Percentiles rank a stretch among this genome's conserved stretches.
Evolutionary conservation across 2,329 filamentous ascomycete genomes (phyloP).

Genomic region (Paramyrothecium roridum): DNA sequence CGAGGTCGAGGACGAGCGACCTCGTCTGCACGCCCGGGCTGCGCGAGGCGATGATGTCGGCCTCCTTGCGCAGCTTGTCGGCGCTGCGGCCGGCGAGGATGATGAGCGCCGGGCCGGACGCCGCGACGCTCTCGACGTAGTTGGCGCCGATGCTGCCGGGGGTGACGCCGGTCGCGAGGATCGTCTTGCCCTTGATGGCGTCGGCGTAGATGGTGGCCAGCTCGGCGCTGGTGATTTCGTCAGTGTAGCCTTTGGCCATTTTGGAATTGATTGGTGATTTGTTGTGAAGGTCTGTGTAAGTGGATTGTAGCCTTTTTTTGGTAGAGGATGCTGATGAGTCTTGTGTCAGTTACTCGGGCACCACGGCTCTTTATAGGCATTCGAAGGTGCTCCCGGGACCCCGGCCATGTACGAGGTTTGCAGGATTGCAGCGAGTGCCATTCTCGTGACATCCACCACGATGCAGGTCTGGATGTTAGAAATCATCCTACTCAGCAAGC

Average conservation of each 20-base stretch:
- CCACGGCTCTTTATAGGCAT: neutral
- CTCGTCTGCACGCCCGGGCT: conserved; percentile 29
- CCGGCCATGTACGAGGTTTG: too few relatives aligned
- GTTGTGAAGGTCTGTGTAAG: neutral
- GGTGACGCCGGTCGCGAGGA: conserved; percentile 41
- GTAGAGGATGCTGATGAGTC: neutral
- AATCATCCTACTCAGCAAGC: too few relatives aligned
- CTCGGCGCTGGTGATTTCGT: conserved; percentile 17
- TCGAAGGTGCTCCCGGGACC: too few relatives aligned
- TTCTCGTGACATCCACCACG: too few relatives aligned
- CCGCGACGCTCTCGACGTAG: conserved; percentile 34
- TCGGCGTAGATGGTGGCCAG: conserved; percentile 22
- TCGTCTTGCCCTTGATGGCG: conserved; percentile 30
- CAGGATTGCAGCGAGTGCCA: too few relatives aligned
- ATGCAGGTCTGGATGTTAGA: too few relatives aligned
- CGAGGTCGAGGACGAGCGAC: conserved; percentile 34
- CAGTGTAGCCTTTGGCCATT: neutral
- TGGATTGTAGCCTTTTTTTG: neutral
- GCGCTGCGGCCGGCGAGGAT: conserved; percentile 42
- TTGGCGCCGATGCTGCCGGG: conserved; percentile 33
- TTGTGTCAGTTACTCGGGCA: neutral
- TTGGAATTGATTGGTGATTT: neutral
- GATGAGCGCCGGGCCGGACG: conserved; percentile 35
- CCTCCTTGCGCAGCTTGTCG: conserved; percentile 34
- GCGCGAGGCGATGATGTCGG: conserved; percentile 26